Conservation (phyloP, 345 rosid species). For the Euphorbia lathyris region DNA sequence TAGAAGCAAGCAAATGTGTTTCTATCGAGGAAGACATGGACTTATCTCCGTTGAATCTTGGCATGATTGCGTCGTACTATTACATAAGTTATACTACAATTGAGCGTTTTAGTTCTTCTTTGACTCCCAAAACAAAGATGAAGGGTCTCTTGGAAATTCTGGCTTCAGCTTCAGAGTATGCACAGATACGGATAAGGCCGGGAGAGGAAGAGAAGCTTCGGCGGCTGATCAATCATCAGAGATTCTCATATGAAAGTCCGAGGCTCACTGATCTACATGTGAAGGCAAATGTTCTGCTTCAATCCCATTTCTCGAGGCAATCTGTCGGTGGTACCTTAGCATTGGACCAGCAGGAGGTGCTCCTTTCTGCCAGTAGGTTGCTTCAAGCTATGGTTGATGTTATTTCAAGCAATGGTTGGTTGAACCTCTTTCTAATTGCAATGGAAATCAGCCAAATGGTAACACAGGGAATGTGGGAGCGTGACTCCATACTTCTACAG, state of each 20-base stretch:
- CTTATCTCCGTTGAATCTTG: constrained; percentile 75
- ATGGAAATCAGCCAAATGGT: constrained; percentile 97
- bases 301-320: constrained; percentile 93
- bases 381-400: constrained; percentile 94
- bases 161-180: constrained; percentile 89
- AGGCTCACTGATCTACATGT: constrained; percentile 74
- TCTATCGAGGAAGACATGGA: constrained; percentile 77
- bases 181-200: constrained; percentile 66
- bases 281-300: constrained; percentile 87
- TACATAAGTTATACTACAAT: constrained; percentile 85
- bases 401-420: constrained; percentile 86
- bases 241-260: constrained; percentile 81
- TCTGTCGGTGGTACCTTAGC: constrained; percentile 65
- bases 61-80: constrained; percentile 85
- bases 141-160: constrained; percentile 87
- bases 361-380: constrained; percentile 64
- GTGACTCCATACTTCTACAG: constrained; percentile 85
- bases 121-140: constrained; percentile 87
- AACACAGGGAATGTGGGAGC: constrained; percentile 97
- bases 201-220: constrained; percentile 87
- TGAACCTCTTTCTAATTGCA: constrained; percentile 79
- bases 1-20: constrained; percentile 81
- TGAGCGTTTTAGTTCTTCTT: constrained; percentile 79
- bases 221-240: constrained; percentile 78
- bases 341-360: constrained; percentile 78